phyloP scores from a whole-genome alignment of 805 yeast genomes.

The Priceomyces haplophilus region DNA sequence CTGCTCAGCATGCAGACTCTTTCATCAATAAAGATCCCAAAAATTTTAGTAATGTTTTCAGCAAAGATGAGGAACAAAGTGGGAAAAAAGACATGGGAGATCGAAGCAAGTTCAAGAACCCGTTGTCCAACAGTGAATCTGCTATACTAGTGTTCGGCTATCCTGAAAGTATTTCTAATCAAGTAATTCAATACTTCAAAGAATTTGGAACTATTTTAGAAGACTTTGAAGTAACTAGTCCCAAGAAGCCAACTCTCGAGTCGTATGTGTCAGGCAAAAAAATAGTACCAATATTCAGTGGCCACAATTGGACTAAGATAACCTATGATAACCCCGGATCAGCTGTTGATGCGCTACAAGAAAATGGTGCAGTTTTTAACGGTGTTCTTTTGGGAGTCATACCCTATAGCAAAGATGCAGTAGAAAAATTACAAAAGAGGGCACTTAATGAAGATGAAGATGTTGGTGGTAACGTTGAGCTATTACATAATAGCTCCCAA shows the following conservation, averaged over 20 bases:
- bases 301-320: slow-evolving; percentile 86
- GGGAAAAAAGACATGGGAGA: slow-evolving; percentile 10
- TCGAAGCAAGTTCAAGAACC: slow-evolving; percentile 14
- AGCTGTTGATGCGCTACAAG: slow-evolving; percentile 81
- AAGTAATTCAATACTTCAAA: slow-evolving; percentile 67
- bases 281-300: slow-evolving; percentile 69
- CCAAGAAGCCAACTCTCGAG: slow-evolving; percentile 9
- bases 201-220: slow-evolving; percentile 81
- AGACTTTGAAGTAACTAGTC: slow-evolving; percentile 49
- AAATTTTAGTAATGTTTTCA: slow-evolving; percentile 45
- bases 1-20: slow-evolving; percentile 35
- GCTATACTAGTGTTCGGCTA: slow-evolving; percentile 88
- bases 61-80: slow-evolving; percentile 10
- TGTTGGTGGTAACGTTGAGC: slow-evolving; percentile 39
- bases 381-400: slow-evolving; percentile 66
- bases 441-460: slow-evolving; percentile 44
- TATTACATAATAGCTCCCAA: background rate
- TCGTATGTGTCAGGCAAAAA: slow-evolving; percentile 9
- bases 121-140: slow-evolving; percentile 41
- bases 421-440: slow-evolving; percentile 55
- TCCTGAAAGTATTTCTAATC: slow-evolving; percentile 68
- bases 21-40: slow-evolving; percentile 47
- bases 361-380: slow-evolving; percentile 70
- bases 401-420: slow-evolving; percentile 59
- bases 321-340: slow-evolving; percentile 74